Conservation (phyloP, 2,329 filamentous ascomycete species). For the Lachnellula subtilissima region DNA sequence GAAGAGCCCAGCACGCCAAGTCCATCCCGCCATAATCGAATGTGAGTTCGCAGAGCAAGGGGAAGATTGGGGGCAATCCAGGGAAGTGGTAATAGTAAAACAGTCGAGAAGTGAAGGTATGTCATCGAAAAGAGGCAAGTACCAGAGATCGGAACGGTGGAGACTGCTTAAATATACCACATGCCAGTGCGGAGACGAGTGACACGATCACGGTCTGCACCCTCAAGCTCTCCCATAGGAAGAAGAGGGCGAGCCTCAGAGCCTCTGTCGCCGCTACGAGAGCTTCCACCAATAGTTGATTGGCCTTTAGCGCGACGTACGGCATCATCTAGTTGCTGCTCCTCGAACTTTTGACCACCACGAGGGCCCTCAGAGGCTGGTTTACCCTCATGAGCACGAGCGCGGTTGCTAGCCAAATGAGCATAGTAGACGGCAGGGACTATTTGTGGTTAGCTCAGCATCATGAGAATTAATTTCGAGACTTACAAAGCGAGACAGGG, state of each 20-base stretch:
- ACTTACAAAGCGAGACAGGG: constrained; percentile 61
- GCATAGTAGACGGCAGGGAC: constrained; percentile 92
- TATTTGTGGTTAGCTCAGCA: constrained; percentile 30
- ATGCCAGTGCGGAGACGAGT: constrained; percentile 27
- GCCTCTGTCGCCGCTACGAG: constrained; percentile 15
- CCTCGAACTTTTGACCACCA: constrained; percentile 39
- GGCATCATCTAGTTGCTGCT: constrained; percentile 20
- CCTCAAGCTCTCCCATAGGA: constrained; percentile 22
- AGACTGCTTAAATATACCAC: constrained; percentile 31
- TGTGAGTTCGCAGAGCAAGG: constrained; percentile 6
- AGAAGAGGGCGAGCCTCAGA: constrained; percentile 23
- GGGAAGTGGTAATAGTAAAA: constrained; percentile 17
- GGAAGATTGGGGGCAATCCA: constrained; percentile 6
- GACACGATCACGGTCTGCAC: not conserved
- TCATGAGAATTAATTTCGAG: constrained; percentile 37
- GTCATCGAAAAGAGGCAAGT: constrained; percentile 14
- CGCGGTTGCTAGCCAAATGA: constrained; percentile 79
- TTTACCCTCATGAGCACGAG: constrained; percentile 64
- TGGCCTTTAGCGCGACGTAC: constrained; percentile 6
- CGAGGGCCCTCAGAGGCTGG: constrained; percentile 41
- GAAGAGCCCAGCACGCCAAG: constrained; percentile 6
- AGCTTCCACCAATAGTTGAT: constrained; percentile 11
- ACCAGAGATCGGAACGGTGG: constrained; percentile 8
- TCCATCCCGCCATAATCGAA: constrained; percentile 7
- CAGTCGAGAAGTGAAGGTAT: constrained; percentile 16